Conservation (phyloP, 2,329 filamentous ascomycete species). For the Curvularia sp. region DNA sequence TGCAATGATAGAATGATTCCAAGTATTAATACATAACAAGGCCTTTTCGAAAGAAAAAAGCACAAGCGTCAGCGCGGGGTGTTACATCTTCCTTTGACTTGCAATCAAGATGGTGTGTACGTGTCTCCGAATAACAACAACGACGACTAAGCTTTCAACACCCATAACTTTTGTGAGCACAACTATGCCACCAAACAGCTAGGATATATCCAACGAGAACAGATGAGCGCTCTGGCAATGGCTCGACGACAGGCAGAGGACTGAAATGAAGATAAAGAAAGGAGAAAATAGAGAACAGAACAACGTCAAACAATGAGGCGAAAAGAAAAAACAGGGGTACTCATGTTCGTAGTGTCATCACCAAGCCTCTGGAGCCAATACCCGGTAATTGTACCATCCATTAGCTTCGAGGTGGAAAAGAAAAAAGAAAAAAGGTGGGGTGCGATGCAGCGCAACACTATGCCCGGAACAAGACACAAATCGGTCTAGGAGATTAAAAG, state of each 20-base stretch:
- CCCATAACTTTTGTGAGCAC: conserved; percentile 4
- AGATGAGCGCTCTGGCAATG: not conserved
- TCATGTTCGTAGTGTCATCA: conserved; percentile 34
- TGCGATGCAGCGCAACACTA: conserved; percentile 14
- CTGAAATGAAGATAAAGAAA: not conserved
- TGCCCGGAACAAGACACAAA: conserved; percentile 24
- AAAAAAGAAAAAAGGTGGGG: conserved; percentile 4
- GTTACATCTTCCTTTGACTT: not conserved
- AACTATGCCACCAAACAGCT: conserved; percentile 4
- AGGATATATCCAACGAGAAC: conserved; percentile 8
- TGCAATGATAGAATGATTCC: not conserved
- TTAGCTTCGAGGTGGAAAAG: conserved; percentile 13
- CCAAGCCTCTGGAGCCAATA: conserved; percentile 19
- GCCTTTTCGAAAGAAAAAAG: not conserved
- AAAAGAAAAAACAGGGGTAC: conserved; percentile 8
- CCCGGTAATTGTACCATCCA: conserved; percentile 21
- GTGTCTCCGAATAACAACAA: not conserved
- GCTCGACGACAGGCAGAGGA: conserved; percentile 2
- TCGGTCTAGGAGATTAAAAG: conserved; percentile 39
- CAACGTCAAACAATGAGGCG: conserved; percentile 13
- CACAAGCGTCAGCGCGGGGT: not conserved
- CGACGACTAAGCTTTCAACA: not conserved
- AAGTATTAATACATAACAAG: not conserved
- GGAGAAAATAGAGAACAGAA: conserved; percentile 3
- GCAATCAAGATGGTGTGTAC: not conserved